Percentiles rank a stretch among this genome's conserved stretches.
phyloP scores from a whole-genome alignment of 2,329 filamentous ascomycete species.

The Colletotrichum sp. region DNA sequence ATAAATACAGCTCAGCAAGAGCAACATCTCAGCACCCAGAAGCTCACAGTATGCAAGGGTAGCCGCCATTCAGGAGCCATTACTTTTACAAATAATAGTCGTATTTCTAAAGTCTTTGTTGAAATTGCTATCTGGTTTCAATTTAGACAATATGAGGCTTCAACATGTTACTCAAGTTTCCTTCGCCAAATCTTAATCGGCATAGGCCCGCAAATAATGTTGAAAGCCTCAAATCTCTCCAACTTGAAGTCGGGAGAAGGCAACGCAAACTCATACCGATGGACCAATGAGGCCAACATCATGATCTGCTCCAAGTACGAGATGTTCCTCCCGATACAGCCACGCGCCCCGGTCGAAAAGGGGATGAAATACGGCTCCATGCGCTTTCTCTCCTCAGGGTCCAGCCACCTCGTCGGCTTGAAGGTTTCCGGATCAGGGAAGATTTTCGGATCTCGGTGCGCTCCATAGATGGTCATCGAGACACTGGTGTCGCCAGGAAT shows the following conservation, averaged over 20 bases:
- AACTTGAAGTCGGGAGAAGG: not conserved
- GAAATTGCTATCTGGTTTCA: not conserved
- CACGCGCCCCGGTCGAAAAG: slow-evolving; percentile 33
- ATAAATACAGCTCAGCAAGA: not conserved
- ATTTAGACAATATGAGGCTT: not conserved
- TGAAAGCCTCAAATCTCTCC: slow-evolving; percentile 4
- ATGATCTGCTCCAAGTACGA: slow-evolving; percentile 51
- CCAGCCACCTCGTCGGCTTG: slow-evolving; percentile 40
- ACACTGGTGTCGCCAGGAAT: slow-evolving; percentile 50
- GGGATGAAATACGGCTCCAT: slow-evolving; percentile 42
- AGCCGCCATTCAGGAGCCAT: not conserved
- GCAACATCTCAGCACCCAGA: not conserved
- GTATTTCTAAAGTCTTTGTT: not conserved
- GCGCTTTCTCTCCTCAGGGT: slow-evolving; percentile 38
- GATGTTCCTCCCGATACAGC: slow-evolving; percentile 34
- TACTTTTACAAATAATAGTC: not conserved
- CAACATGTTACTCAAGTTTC: not conserved
- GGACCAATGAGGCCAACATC: slow-evolving; percentile 44
- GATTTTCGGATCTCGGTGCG: not conserved
- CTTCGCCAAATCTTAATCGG: slow-evolving; percentile 10
- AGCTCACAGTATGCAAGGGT: accelerated
- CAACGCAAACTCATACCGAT: slow-evolving; percentile 45
- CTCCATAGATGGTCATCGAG: slow-evolving; percentile 39
- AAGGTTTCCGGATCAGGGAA: slow-evolving; percentile 23
- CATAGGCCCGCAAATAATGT: slow-evolving; percentile 4